Evolutionary conservation across 78 protist genomes (phyloP), one percentile per base, ranked within the genome.

Genomic region (Emiliania huxleyi): DNA sequence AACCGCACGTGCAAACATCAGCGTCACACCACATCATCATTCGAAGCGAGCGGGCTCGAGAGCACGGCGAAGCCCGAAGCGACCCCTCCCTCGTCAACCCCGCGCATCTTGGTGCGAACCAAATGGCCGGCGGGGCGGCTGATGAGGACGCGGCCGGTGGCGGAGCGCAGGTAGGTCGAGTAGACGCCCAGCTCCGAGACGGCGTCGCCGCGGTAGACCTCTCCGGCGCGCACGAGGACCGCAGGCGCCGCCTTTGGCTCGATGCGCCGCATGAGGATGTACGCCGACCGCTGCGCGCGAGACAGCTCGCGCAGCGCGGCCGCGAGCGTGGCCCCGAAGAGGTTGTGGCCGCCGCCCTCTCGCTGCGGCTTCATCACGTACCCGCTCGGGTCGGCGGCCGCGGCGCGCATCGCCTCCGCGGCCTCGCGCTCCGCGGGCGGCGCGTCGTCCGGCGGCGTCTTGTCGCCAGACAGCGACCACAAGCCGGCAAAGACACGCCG

Each of bases 341-440:
- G 45, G 85, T 96, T 96, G 94, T 96, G 93, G 45, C 98, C 98
- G 35, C 99, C 99, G 38, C 99, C 99, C 73, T 98, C 99, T 35
- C 98, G 95, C 94, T 98, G 98, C 45, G 99, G 99, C 92, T 98
- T 98, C 87, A 98, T 96, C 5, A 98, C 98, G 35, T 43, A 98
- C n/a, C 91, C 95, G 0, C 85, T 49, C 0, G 98, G 97, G n/a
- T 8, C 75, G n/a, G 33, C 12, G 75, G 11, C 11, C 37, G 75
- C 75, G 75, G 37, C 8, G 23, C n/a, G 23, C 75, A 62, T 62
- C 29, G 75, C 75, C 11, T 8, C 75, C 8, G 75, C 75, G 33
- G 75, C 75, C n/a, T 62, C 75, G 33, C 75, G 75, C 75, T 52
- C 62, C 62, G 8, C 62, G 29, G 15, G 11, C 37, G 75, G 33